Percentiles rank a stretch among this genome's conserved stretches.
Evolutionary conservation across 345 rosid species (phyloP).

Genomic region (Rhodamnia argentea): DNA sequence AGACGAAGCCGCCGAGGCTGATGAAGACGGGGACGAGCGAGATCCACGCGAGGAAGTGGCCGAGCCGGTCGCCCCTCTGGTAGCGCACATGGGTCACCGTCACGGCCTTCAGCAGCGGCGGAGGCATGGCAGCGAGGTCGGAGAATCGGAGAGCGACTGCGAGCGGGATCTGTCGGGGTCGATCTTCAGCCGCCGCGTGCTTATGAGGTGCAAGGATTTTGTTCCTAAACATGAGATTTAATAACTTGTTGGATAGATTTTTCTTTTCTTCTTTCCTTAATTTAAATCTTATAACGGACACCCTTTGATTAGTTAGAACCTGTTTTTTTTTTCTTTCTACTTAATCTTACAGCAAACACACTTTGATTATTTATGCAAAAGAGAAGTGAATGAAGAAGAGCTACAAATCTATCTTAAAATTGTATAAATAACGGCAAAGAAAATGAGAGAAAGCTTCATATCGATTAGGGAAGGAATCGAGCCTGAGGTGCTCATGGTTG

Average conservation of each 20-base stretch:
- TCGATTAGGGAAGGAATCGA: no score
- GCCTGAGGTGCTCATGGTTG: no score
- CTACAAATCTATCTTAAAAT: no score
- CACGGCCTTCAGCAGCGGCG: slow-evolving; percentile 49
- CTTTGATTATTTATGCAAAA: not conserved
- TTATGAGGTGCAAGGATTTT: no score
- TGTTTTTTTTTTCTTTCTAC: not conserved
- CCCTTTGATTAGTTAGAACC: not conserved
- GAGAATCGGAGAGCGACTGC: not conserved
- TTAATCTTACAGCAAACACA: not conserved
- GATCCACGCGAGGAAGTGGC: slow-evolving; percentile 87
- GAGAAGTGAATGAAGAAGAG: no score
- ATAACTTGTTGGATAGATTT: not conserved
- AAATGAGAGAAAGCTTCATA: no score
- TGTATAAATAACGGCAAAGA: no score
- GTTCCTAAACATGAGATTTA: not conserved
- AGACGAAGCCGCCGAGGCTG: slow-evolving; percentile 75
- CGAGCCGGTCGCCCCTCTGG: slow-evolving; percentile 60
- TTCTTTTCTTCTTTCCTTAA: not conserved
- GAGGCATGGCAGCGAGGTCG: not conserved
- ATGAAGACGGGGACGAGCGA: slow-evolving; percentile 89
- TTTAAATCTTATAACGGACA: not conserved
- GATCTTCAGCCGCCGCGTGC: no score
- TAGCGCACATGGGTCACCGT: slow-evolving; percentile 86
- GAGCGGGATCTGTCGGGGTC: no score